Base-by-base conservation (phyloP, 1,284 basidiomycete genomes). In the Papiliotrema nemorosa region DNA sequence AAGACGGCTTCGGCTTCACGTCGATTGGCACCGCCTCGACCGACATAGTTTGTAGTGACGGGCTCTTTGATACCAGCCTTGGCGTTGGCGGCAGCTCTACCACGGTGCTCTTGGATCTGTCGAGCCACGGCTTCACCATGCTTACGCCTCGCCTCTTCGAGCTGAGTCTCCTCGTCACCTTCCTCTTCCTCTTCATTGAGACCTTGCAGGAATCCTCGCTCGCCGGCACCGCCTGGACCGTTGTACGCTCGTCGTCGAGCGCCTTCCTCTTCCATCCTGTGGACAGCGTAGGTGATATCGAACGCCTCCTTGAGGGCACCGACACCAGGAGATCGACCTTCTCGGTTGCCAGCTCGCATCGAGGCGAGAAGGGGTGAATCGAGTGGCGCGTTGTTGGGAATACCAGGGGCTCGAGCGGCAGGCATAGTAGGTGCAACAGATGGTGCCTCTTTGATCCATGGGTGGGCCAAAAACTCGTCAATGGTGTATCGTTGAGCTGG, bases 181-280 rank as follows among this genome's bases (percentile, higher is more conserved):
- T 82, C 82, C 67, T 92, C 90, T 54, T 93, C 91, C 58, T 93
- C 91, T 69, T 97, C 93, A 74, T 97, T 97, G 59, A 98, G 81
- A 16, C 87, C 88, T 20, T 80, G 79, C 24, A 97, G 78, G 78
- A 87, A 89, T 4, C 88, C 88, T 44, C 86, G 81, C 16, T 80
- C 79, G n/a, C 88, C 88, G 1, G 84, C 86, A 22, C 85, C 87
- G 10, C 86, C 87, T 13, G 80, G 80, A 16, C 83, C 84, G 49
- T 86, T 84, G 73, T 87, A 87, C 43, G 87, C 88, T 21, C 87
- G 81, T 50, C 88, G 78, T 45, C 88, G 81, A 0, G 88, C 87
- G 22, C 91, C 92, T 75, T 99, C 96, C 74, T 99, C 96, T 70
- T 97, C 94, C 90, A 97, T 97, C 20, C 96, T 85, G 75, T 98